phyloP scores from a whole-genome alignment of 2,329 filamentous ascomycete species.

The Neopestalotiopsis rosae region DNA sequence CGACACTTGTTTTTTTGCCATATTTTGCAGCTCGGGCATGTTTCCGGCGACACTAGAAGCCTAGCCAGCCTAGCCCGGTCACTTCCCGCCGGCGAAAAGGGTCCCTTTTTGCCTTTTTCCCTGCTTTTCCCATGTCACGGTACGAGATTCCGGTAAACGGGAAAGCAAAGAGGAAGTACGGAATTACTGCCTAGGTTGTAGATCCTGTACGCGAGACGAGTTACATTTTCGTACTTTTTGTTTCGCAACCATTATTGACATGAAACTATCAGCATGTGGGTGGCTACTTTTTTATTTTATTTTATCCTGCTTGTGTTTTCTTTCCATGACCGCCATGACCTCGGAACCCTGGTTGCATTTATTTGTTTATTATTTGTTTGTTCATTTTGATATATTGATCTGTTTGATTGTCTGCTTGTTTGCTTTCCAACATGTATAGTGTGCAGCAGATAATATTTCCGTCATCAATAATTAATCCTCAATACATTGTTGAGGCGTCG shows the following conservation, averaged over 20 bases:
- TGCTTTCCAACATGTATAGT: neutral
- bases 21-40: constrained; percentile 1
- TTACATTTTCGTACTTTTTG: neutral
- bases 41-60: neutral
- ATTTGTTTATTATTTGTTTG: neutral
- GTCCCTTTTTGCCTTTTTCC: constrained; percentile 2
- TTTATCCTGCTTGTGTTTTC: too few relatives aligned
- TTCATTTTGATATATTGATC: neutral
- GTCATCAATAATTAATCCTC: neutral
- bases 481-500: neutral
- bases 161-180: neutral
- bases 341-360: neutral
- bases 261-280: neutral
- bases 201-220: neutral
- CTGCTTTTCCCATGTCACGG: constrained; percentile 5
- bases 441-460: neutral
- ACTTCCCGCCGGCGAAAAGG: constrained; percentile 10
- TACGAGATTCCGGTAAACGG: constrained; percentile 9
- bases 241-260: neutral
- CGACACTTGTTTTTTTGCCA: constrained; percentile 4
- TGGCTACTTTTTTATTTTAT: too few relatives aligned
- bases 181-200: neutral
- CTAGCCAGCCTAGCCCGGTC: constrained; percentile 1
- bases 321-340: neutral
- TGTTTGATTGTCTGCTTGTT: neutral